A percentile compares a stretch with the other conserved stretches of the same genome.
Evolutionary conservation across 2,329 filamentous ascomycete genomes (phyloP).

Genomic region (Monilinia laxa): DNA sequence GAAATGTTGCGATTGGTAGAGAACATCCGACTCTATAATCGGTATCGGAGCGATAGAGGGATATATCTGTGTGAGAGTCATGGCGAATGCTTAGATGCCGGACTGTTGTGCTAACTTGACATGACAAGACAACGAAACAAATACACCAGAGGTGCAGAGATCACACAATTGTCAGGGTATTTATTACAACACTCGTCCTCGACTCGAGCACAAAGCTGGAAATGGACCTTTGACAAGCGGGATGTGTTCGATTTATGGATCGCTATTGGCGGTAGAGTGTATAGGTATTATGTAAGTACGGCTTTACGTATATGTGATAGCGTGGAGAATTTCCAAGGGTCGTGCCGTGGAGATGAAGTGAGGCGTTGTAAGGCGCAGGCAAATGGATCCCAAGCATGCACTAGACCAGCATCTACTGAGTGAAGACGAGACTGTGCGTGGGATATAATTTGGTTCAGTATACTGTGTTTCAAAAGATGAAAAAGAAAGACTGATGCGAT

Average conservation of each 20-base stretch:
- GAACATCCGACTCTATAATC: slow-evolving; percentile 1
- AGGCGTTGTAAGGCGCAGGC: slow-evolving; percentile 20
- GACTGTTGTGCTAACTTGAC: neutral
- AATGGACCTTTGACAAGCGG: slow-evolving; percentile 8
- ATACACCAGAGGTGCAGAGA: slow-evolving; percentile 6
- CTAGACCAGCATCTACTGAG: slow-evolving; percentile 15
- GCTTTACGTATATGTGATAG: slow-evolving; percentile 3
- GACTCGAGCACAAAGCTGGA: slow-evolving; percentile 11
- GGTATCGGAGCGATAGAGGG: slow-evolving; percentile 17
- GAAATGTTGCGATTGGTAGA: slow-evolving; percentile 18
- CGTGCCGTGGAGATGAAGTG: slow-evolving; percentile 4
- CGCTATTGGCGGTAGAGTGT: slow-evolving; percentile 9
- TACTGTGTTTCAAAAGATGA: neutral
- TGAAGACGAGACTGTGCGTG: neutral
- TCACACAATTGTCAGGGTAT: slow-evolving; percentile 14
- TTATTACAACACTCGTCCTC: neutral
- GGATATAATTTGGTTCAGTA: neutral
- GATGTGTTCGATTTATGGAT: slow-evolving; percentile 21
- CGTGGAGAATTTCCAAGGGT: slow-evolving; percentile 12
- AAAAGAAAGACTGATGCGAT: neutral
- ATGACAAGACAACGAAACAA: slow-evolving; percentile 6
- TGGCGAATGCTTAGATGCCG: neutral
- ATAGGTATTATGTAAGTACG: slow-evolving; percentile 15
- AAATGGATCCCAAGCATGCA: slow-evolving; percentile 6
- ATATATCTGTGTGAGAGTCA: slow-evolving; percentile 19